Conservation (phyloP, 352 stramenopile genomes). For the Pythium pyrilobum region DNA sequence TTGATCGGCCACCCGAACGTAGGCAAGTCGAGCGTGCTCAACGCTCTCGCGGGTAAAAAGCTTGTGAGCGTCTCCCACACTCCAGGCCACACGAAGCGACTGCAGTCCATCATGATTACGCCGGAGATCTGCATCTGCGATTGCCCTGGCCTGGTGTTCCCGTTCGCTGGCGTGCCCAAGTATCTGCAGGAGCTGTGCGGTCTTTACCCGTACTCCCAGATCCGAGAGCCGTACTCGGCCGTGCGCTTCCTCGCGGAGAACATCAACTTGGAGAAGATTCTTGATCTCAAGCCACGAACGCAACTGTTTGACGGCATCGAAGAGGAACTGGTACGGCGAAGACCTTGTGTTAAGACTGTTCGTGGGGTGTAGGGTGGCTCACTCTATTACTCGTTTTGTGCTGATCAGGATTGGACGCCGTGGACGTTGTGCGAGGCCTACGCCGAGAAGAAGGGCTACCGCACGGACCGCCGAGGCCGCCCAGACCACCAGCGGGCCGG, state of each 20-base stretch:
- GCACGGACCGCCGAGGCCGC: slow-evolving; percentile 68
- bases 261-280: slow-evolving; percentile 57
- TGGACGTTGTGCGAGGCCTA: slow-evolving; percentile 84
- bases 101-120: slow-evolving; percentile 84
- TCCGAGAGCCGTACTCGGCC: slow-evolving; percentile 84
- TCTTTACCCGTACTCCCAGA: slow-evolving; percentile 83
- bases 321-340: slow-evolving; percentile 52
- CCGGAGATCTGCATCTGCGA: slow-evolving; percentile 83
- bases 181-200: slow-evolving; percentile 81
- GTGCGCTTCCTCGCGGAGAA: slow-evolving; percentile 83
- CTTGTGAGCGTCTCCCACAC: slow-evolving; percentile 85
- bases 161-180: slow-evolving; percentile 74
- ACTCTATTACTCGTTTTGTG: not conserved
- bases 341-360: not conserved
- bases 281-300: slow-evolving; percentile 66
- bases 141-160: slow-evolving; percentile 82
- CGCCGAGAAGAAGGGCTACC: slow-evolving; percentile 77
- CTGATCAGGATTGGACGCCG: slow-evolving; percentile 64
- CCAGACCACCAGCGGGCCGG: slow-evolving; percentile 79
- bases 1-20: slow-evolving; percentile 88
- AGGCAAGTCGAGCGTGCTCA: slow-evolving; percentile 86
- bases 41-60: slow-evolving; percentile 82
- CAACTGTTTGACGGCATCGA: slow-evolving; percentile 74
- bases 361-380: not conserved
- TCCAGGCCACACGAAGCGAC: slow-evolving; percentile 77